Base-by-base conservation (phyloP, 2,329 filamentous ascomycete species). In the Escovopsis sp. region DNA sequence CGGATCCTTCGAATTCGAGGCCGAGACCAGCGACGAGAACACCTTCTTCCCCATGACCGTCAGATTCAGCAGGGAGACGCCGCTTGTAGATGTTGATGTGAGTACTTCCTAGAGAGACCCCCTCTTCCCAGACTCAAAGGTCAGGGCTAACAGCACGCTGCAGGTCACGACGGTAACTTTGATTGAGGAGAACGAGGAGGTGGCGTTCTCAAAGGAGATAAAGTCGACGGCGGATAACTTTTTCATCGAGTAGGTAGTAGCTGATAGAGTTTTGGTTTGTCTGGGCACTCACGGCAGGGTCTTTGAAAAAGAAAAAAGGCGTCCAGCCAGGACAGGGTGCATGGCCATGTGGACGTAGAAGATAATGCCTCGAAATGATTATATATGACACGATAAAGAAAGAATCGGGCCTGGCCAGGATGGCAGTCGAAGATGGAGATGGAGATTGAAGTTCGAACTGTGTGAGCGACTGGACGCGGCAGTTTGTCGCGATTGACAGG, bases 1-100 rank as follows among this genome's bases (percentile, higher is more conserved):
- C 34, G 91, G 91, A 14, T 81, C 84, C 37, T 96, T 98, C 55
- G 91, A 98, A 60, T 96, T 98, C 51, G 91, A 96, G 63, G 86
- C 87, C 1, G 79, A 84, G 59, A 84, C 84, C 10, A 76, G 79
- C 42, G 84, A 88, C 50, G 91, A 96, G 58, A 81, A 85, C 43
- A 88, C 95, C 53, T 96, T 96, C 68, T 98, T 98, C 78, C 91
- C 91, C 1, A 96, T 98, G 88, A 81, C 76, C 41, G 79, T 96
- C 46, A 75, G 79, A 42, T 98, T 98, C 64, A 80, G 76, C 48
- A 95, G 94, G 72, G 74, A 77, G 35, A 76, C 73, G 44, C 89
- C 91, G 25, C 94, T 85, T 60, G 74, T 96, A 39, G 86, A 95
- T 54, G 84, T 98, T 48, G 87, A 95, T 66, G 89, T 96, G 70